Evolutionary conservation across 192 early-diverging fungal genomes (phyloP), one percentile per base, ranked within the genome.

Genomic region (Coemansia sp.): DNA sequence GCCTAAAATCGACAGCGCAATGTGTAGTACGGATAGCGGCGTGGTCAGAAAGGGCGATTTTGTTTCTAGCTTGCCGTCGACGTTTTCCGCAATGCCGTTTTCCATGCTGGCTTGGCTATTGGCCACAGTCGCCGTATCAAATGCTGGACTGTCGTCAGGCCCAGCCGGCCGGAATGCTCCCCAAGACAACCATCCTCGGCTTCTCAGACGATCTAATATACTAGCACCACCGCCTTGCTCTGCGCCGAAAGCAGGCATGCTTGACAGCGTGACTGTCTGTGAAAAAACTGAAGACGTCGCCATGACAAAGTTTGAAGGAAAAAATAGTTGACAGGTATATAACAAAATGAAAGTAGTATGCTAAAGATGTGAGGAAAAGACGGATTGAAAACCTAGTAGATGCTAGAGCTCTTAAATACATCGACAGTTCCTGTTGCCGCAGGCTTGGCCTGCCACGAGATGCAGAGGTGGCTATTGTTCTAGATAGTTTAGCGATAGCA

Each of bases 1-100:
- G 12, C 69, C 69, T 6, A 72, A 34, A 9, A 42, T 48, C 21
- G 26, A 26, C 7, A 62, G 52, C 13, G 26, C 28, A 6, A 53
- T 53, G 14, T 31, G 26, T 28, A 53, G 26, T 26, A 33, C 50
- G 25, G 50, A 28, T 16, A 53, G 28, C 5, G 50, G 1, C 13
- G 25, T 14, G 0, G 50, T 53, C 12, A 26, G 4, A 16, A 53
- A 28, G 3, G 50, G 50, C 23, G 50, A 53, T 53, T 53, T 26
- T 8, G 25, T 10, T 8, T 25, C 58, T 10, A 41, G 34, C 10
- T 59, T 59, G 14, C 58, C 26, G 4, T 53, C 50, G 23, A 26
- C 31, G 28, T 5, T 13, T 0, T 53, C 42, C 9, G 3, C 8
- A 45, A 4, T 45, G 42, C 16, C 11, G 23, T 6, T 26, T 6